Percentiles rank a stretch among this genome's conserved stretches.
These are phyloP conservation scores for Fusarium compactum DNA, from an alignment of 2,329 filamentous ascomycete species.

Conservation along the genomic window DNA sequence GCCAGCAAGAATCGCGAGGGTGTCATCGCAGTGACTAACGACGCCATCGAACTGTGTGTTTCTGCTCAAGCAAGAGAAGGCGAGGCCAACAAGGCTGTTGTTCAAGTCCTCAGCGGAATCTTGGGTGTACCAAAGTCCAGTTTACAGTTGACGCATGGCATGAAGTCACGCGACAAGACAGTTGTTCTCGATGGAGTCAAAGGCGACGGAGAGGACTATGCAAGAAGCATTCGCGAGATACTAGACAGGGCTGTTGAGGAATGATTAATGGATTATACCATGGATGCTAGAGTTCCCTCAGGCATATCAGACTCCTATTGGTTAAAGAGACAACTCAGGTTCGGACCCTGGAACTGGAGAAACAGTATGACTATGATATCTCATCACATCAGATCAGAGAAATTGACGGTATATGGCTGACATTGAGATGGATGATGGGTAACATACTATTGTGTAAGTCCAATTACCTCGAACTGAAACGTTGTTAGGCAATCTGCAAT, in stretches of 20 bases:
- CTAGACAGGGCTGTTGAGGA: slow-evolving; percentile 46
- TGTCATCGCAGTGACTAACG: slow-evolving; percentile 66
- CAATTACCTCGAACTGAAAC: neutral
- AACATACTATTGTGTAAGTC: neutral
- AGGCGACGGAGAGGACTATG: slow-evolving; percentile 49
- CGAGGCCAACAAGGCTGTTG: slow-evolving; percentile 76
- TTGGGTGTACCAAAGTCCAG: slow-evolving; percentile 73
- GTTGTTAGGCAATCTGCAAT: neutral
- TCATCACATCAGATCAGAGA: neutral
- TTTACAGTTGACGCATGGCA: slow-evolving; percentile 70
- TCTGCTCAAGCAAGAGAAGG: slow-evolving; percentile 74
- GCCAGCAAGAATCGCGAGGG: slow-evolving; percentile 72
- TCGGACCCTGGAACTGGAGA: neutral
- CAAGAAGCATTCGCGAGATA: slow-evolving; percentile 45
- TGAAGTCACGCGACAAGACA: slow-evolving; percentile 74
- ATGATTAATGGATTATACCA: slow-evolving; percentile 4
- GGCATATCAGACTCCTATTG: slow-evolving; percentile 21
- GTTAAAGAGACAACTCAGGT: neutral
- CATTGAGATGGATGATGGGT: neutral
- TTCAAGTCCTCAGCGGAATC: slow-evolving; percentile 70
- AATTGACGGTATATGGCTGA: neutral
- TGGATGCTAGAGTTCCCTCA: neutral
- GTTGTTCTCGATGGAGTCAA: slow-evolving; percentile 57
- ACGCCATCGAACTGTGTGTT: slow-evolving; percentile 73
- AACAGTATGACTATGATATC: neutral